Conservation (phyloP, 2,329 filamentous ascomycete genomes). For the Phaeophleospora eucalypticola region DNA sequence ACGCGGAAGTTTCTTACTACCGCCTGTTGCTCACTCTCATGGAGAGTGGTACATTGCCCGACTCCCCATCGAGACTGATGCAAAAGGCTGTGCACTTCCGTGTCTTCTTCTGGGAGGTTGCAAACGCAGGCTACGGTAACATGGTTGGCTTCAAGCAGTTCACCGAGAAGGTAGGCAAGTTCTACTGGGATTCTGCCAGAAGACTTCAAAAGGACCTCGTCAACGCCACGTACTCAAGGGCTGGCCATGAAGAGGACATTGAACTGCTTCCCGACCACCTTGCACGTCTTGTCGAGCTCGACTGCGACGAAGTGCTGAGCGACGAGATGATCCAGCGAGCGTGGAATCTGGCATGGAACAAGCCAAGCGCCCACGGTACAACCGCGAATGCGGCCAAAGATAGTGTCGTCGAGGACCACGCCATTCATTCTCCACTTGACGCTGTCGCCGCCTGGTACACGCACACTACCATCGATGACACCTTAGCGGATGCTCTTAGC, state of each 20-base stretch:
- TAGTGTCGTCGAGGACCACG: slow-evolving; percentile 75
- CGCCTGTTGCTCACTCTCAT: slow-evolving; percentile 80
- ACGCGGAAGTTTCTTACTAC: slow-evolving; percentile 83
- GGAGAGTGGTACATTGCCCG: slow-evolving; percentile 79
- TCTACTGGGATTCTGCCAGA: slow-evolving; percentile 77
- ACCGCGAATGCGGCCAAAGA: slow-evolving; percentile 70
- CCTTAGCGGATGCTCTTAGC: slow-evolving; percentile 56
- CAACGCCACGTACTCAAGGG: slow-evolving; percentile 24
- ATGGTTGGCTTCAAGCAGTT: slow-evolving; percentile 63
- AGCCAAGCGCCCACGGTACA: slow-evolving; percentile 65
- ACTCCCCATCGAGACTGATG: slow-evolving; percentile 80
- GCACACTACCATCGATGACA: slow-evolving; percentile 65
- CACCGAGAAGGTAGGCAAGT: slow-evolving; percentile 68
- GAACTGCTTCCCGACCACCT: slow-evolving; percentile 74
- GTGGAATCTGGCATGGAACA: slow-evolving; percentile 86
- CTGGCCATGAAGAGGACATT: slow-evolving; percentile 45
- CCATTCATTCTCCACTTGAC: slow-evolving; percentile 82
- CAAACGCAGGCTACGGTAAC: slow-evolving; percentile 61
- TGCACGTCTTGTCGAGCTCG: slow-evolving; percentile 67
- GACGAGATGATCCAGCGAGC: slow-evolving; percentile 76
- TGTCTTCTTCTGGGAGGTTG: slow-evolving; percentile 77
- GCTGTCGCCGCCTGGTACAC: slow-evolving; percentile 91
- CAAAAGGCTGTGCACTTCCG: slow-evolving; percentile 87
- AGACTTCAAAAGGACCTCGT: slow-evolving; percentile 50
- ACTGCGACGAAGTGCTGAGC: slow-evolving; percentile 77